These are phyloP conservation scores for Mariannaea elegans DNA, from an alignment of 2,329 filamentous ascomycete genomes.

Conservation along the genomic window DNA sequence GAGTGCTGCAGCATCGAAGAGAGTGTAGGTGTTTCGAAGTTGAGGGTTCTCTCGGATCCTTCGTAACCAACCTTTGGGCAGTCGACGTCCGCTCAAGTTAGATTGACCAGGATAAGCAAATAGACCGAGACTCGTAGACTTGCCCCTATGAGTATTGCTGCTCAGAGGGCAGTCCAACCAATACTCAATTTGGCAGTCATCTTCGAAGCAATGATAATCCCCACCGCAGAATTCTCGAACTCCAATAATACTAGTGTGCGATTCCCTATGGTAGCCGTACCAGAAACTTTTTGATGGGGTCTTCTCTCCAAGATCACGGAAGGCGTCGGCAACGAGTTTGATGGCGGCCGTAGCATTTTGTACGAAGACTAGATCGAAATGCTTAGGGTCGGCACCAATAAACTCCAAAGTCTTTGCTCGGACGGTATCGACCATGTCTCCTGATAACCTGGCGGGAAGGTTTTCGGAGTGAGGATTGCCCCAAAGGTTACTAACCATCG, in stretches of 20 bases:
- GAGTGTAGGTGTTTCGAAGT: constrained; percentile 53
- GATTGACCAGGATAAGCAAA: constrained; percentile 76
- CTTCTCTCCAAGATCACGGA: constrained; percentile 61
- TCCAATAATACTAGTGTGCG: constrained; percentile 73
- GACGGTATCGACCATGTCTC: constrained; percentile 65
- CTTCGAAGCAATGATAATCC: constrained; percentile 66
- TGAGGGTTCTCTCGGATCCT: constrained; percentile 42
- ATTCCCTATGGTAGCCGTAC: constrained; percentile 69
- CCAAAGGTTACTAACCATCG: constrained; percentile 66
- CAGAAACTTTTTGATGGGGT: constrained; percentile 57
- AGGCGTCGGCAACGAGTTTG: constrained; percentile 67
- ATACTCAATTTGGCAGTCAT: constrained; percentile 60
- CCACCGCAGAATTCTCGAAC: constrained; percentile 69
- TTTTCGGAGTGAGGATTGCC: constrained; percentile 75
- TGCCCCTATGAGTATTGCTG: constrained; percentile 27
- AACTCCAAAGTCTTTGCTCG: constrained; percentile 63
- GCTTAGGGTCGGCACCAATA: constrained; percentile 64
- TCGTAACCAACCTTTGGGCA: constrained; percentile 66
- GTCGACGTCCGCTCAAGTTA: constrained; percentile 72
- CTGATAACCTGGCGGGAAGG: constrained; percentile 64
- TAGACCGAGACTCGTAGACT: constrained; percentile 45
- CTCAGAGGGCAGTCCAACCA: constrained; percentile 48
- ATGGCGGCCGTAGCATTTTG: constrained; percentile 70
- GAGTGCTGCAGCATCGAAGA: constrained; percentile 70
- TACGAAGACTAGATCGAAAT: constrained; percentile 70